These are phyloP conservation scores for Tetrapyrgos nigripes DNA, from an alignment of 1,284 basidiomycete genomes.

Conservation along the genomic window DNA sequence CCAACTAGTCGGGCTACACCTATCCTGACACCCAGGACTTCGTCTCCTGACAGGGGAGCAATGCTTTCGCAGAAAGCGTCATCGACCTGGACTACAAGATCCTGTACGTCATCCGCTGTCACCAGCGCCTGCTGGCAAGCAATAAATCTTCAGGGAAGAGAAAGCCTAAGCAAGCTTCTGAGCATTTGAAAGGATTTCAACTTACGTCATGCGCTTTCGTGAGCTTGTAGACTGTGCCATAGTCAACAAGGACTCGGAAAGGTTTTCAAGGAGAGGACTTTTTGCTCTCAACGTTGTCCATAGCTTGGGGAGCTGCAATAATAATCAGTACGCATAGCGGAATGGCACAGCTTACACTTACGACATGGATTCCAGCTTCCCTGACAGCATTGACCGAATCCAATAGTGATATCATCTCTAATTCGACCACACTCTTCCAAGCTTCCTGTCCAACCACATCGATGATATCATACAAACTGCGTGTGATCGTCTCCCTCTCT, in stretches of 20 bases:
- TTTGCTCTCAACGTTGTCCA: slow-evolving; percentile 53
- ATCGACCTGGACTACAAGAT: slow-evolving; percentile 52
- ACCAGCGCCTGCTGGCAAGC: slow-evolving; percentile 70
- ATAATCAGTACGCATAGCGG: slow-evolving; percentile 4
- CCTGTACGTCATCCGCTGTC: slow-evolving; percentile 39
- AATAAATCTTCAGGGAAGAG: slow-evolving; percentile 56
- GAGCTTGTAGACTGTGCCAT: slow-evolving; percentile 64
- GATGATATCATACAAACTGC: slow-evolving; percentile 59
- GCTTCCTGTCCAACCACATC: slow-evolving; percentile 39
- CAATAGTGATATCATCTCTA: slow-evolving; percentile 72
- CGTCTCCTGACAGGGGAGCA: slow-evolving; percentile 65
- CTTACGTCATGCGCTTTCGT: slow-evolving; percentile 78
- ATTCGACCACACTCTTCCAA: slow-evolving; percentile 39
- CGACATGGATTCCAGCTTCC: slow-evolving; percentile 73
- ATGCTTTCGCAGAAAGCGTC: slow-evolving; percentile 67
- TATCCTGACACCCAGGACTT: slow-evolving; percentile 89
- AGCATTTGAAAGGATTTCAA: background rate
- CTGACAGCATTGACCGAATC: slow-evolving; percentile 88
- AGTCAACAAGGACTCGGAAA: slow-evolving; percentile 57
- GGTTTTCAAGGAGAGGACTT: slow-evolving; percentile 43
- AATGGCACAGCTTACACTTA: slow-evolving; percentile 49
- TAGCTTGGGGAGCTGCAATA: slow-evolving; percentile 56
- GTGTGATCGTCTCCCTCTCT: slow-evolving; percentile 76
- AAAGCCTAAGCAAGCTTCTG: background rate
- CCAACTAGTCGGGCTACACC: slow-evolving; percentile 77